Conservation (phyloP, 75 land plant genomes). For the Picea sitchensis region DNA sequence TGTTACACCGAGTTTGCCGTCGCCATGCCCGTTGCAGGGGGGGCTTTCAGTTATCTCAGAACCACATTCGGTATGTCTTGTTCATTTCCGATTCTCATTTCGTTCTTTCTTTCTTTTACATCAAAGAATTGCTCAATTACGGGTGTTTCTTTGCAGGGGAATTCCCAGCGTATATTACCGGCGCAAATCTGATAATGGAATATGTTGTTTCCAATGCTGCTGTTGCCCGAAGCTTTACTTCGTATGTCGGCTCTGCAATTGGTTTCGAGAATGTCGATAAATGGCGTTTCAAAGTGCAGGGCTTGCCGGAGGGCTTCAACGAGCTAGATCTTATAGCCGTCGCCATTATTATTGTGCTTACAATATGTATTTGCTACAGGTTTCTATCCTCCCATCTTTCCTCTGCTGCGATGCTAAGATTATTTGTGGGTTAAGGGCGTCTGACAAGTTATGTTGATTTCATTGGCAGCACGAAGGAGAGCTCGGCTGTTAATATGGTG, state of each 20-base stretch:
- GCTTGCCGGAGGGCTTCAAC: constrained; percentile 58
- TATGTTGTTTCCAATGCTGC: constrained; percentile 93
- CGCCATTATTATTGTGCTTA: constrained; percentile 51
- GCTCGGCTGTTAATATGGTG: constrained; percentile 76
- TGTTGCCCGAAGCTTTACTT: constrained; percentile 75
- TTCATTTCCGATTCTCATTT: neutral
- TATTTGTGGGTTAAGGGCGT: neutral
- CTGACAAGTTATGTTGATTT: neutral
- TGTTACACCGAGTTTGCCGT: constrained; percentile 99
- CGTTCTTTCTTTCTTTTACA: neutral
- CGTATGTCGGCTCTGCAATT: constrained; percentile 58
- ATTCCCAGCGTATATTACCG: constrained; percentile 84
- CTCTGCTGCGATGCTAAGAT: neutral
- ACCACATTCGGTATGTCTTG: constrained; percentile 66
- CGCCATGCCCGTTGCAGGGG: constrained; percentile 94
- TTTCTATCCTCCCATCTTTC: neutral
- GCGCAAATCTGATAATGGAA: constrained; percentile 88
- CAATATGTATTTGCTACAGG: constrained; percentile 83
- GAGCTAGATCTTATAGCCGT: constrained; percentile 76
- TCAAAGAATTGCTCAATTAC: neutral
- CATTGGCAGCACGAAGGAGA: constrained; percentile 71
- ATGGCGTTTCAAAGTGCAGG: constrained; percentile 55
- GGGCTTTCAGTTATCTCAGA: constrained; percentile 91
- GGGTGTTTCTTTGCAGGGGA: constrained; percentile 46
- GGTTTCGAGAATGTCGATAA: constrained; percentile 35